Conservation (phyloP, 345 rosid species). For the Turritis glabra region DNA sequence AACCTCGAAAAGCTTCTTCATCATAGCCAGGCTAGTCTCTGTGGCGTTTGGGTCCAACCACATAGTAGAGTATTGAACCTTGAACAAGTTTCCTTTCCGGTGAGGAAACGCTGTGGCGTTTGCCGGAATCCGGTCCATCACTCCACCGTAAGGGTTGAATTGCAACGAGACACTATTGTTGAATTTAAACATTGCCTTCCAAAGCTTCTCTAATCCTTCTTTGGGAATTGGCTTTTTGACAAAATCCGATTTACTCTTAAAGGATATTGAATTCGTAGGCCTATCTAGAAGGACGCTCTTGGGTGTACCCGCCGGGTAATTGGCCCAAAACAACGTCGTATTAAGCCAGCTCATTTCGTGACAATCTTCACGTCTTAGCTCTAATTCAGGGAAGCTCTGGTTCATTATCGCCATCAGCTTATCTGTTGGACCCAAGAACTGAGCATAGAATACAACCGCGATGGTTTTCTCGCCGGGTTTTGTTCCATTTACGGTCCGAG, state of each 20-base stretch:
- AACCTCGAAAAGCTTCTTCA: slow-evolving; percentile 38
- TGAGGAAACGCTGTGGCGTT: slow-evolving; percentile 54
- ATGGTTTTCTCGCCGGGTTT: slow-evolving; percentile 36
- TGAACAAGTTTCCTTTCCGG: slow-evolving; percentile 47
- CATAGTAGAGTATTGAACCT: slow-evolving; percentile 33
- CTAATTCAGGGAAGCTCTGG: slow-evolving; percentile 39
- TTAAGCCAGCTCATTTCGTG: slow-evolving; percentile 48
- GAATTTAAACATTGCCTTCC: slow-evolving; percentile 39
- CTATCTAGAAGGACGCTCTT: slow-evolving; percentile 14
- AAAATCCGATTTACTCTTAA: slow-evolving; percentile 45
- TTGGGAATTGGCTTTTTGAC: slow-evolving; percentile 47
- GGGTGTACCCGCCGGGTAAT: slow-evolving; percentile 28
- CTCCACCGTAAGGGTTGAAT: slow-evolving; percentile 55
- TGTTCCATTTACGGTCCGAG: neutral
- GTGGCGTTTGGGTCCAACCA: slow-evolving; percentile 38
- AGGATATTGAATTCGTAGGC: neutral
- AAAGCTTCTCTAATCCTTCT: slow-evolving; percentile 39
- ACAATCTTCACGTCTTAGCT: slow-evolving; percentile 34
- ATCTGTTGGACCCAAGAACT: slow-evolving; percentile 44
- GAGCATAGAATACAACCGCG: slow-evolving; percentile 31
- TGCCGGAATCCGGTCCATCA: slow-evolving; percentile 46
- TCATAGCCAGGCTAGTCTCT: slow-evolving; percentile 28
- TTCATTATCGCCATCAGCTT: slow-evolving; percentile 33
- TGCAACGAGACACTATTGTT: slow-evolving; percentile 33
- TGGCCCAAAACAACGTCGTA: slow-evolving; percentile 34